Conservation (phyloP, 1,284 basidiomycete genomes). For the Leccinum solheimii region DNA sequence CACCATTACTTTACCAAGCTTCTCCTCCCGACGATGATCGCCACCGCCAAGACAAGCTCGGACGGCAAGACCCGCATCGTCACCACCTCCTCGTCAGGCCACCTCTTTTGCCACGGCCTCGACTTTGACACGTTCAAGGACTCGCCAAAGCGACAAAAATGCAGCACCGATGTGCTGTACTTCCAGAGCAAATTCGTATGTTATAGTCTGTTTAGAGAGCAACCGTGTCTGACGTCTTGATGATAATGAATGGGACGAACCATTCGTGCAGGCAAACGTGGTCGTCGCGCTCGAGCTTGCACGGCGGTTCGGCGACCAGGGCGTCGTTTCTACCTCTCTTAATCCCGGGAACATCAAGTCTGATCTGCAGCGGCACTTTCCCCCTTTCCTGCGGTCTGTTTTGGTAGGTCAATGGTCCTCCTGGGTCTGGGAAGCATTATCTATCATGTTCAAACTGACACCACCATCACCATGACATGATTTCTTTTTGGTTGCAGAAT, state of each 20-base stretch:
- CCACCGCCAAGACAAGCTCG: background rate
- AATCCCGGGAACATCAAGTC: slow-evolving; percentile 31
- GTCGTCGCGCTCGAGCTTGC: slow-evolving; percentile 24
- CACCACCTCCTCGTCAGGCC: background rate
- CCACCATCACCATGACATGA: background rate
- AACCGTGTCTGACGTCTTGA: background rate
- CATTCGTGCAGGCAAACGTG: slow-evolving; percentile 1
- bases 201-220: background rate
- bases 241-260: background rate
- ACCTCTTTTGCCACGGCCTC: slow-evolving; percentile 36
- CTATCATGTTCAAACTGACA: background rate
- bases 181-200: slow-evolving; percentile 44
- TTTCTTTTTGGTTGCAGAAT: slow-evolving; percentile 22
- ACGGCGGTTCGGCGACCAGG: slow-evolving; percentile 24
- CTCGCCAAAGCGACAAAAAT: slow-evolving; percentile 34
- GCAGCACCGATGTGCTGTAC: slow-evolving; percentile 36
- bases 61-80: background rate
- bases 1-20: background rate
- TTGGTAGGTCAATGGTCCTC: slow-evolving; percentile 9
- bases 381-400: slow-evolving; percentile 13
- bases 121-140: slow-evolving; percentile 41
- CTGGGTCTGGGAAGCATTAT: background rate
- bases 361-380: slow-evolving; percentile 26
- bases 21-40: background rate
- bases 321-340: slow-evolving; percentile 27